These are phyloP conservation scores for Tolypocladium pustulatum DNA, from an alignment of 2,329 filamentous ascomycete species.

Conservation along the genomic window DNA sequence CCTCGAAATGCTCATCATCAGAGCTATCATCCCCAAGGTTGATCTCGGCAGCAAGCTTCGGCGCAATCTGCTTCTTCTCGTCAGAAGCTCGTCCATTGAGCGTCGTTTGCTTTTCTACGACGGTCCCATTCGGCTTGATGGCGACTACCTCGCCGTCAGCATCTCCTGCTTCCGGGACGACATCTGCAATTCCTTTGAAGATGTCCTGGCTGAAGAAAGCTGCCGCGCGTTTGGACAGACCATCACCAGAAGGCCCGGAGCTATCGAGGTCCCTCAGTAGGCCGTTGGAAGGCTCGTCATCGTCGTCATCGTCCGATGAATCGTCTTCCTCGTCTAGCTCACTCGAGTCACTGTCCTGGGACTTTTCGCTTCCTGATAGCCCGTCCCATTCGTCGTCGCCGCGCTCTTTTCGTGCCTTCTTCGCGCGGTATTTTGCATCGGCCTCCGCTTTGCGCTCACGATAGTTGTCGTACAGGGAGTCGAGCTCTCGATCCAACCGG, in stretches of 20 bases:
- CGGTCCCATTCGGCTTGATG: background rate
- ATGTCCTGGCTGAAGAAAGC: conserved; percentile 93
- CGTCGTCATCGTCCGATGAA: conserved; percentile 23
- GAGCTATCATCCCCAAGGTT: conserved; percentile 23
- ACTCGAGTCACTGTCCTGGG: conserved; percentile 36
- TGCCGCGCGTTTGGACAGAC: conserved; percentile 72
- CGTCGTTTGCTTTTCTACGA: conserved; percentile 11
- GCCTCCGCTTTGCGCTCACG: conserved; percentile 66
- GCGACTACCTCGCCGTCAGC: conserved; percentile 21
- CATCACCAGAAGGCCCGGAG: conserved; percentile 31
- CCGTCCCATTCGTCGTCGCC: conserved; percentile 90
- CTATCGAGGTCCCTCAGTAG: conserved; percentile 27
- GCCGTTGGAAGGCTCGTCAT: conserved; percentile 13
- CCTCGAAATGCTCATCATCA: conserved; percentile 46
- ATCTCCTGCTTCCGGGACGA: conserved; percentile 40
- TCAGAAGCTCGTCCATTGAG: background rate
- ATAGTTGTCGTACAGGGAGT: conserved; percentile 79
- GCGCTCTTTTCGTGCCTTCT: conserved; percentile 72
- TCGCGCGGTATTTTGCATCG: conserved; percentile 83
- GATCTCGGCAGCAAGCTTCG: conserved; percentile 8
- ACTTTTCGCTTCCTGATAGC: conserved; percentile 57
- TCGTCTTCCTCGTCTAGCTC: conserved; percentile 50
- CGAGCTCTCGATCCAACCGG: conserved; percentile 71
- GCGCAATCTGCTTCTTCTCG: background rate
- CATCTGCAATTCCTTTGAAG: conserved; percentile 70